These are phyloP conservation scores for Pythium pectinolyticum DNA, from an alignment of 352 stramenopile genomes.

Conservation along the genomic window DNA sequence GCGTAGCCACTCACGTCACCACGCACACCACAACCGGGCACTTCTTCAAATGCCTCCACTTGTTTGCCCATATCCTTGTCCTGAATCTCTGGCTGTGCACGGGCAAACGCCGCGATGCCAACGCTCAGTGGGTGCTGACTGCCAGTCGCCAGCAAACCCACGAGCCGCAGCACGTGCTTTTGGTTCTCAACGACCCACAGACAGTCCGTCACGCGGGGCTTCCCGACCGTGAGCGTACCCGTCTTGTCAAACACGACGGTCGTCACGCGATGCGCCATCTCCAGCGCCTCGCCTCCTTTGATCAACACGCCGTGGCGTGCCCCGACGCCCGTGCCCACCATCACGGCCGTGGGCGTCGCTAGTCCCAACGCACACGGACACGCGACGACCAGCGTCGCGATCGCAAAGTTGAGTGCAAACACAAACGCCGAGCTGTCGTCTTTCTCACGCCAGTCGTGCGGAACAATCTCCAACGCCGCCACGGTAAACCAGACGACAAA, in stretches of 20 bases:
- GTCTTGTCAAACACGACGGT: constrained; percentile 99
- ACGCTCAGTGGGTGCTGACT: constrained; percentile 2
- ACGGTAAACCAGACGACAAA: constrained; percentile 95
- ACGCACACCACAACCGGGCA: not conserved
- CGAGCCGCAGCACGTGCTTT: constrained; percentile 41
- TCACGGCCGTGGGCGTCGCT: constrained; percentile 97
- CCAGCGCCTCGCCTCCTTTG: constrained; percentile 95
- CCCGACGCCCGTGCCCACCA: constrained; percentile 98
- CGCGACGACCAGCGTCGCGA: constrained; percentile 97
- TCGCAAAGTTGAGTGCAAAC: constrained; percentile 97
- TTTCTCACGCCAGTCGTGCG: not conserved
- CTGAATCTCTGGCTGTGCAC: not conserved
- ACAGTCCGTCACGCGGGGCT: not conserved
- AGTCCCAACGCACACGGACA: constrained; percentile 99
- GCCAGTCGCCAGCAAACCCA: not conserved
- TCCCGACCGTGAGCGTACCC: constrained; percentile 95
- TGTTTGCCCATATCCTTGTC: not conserved
- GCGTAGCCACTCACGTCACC: not conserved
- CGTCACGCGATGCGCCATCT: constrained; percentile 91
- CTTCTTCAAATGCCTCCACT: not conserved
- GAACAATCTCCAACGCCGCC: constrained; percentile 64
- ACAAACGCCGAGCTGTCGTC: constrained; percentile 65
- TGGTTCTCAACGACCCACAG: not conserved
- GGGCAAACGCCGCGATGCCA: not conserved
- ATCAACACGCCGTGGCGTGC: constrained; percentile 97